Conservation (phyloP, 768 basidiomycete species). For the Ramaria sp. region DNA sequence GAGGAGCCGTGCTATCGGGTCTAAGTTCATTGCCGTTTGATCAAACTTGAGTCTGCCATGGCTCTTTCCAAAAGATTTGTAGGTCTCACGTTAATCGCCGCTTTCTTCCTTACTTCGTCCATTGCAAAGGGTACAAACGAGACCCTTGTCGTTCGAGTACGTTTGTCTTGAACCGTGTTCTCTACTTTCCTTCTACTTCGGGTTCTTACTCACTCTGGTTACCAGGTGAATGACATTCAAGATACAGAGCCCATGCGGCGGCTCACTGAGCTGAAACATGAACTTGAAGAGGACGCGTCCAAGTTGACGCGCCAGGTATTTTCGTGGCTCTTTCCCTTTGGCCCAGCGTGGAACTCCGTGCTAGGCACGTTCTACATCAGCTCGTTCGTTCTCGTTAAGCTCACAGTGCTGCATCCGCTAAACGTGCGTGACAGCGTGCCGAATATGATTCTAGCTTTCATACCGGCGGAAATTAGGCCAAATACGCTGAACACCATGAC, state of each 20-base stretch:
- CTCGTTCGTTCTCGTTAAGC: slow-evolving; percentile 50
- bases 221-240: slow-evolving; percentile 34
- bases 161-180: background rate
- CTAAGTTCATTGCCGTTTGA: background rate
- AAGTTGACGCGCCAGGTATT: slow-evolving; percentile 75
- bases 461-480: slow-evolving; percentile 77
- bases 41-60: background rate
- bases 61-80: background rate
- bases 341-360: slow-evolving; percentile 85
- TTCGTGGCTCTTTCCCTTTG: slow-evolving; percentile 77
- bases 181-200: background rate
- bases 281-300: slow-evolving; percentile 53
- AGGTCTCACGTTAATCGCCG: background rate
- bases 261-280: slow-evolving; percentile 49
- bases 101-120: background rate
- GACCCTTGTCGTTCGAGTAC: background rate
- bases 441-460: slow-evolving; percentile 91
- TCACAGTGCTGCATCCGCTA: background rate
- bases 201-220: background rate
- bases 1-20: background rate
- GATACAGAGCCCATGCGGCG: slow-evolving; percentile 30
- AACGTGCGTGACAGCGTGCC: slow-evolving; percentile 50
- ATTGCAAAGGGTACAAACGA: background rate
- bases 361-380: slow-evolving; percentile 94
- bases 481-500: slow-evolving; percentile 91